Base-by-base conservation (phyloP, 352 stramenopile species). In the Phytophthora meadii region DNA sequence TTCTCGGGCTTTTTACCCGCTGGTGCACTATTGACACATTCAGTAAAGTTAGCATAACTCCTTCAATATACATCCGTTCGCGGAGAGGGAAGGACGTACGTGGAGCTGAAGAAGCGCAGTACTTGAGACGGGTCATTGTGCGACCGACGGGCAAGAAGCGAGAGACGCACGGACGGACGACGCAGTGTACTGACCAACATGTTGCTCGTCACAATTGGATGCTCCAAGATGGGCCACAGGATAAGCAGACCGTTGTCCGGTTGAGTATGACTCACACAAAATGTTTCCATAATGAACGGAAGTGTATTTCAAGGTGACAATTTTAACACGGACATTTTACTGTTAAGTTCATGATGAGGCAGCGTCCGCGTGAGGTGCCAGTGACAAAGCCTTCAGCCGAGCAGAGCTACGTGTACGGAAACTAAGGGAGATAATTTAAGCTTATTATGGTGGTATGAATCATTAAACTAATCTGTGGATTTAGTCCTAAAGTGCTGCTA, bases 381-480 rank as follows among this genome's bases (percentile, higher is more conserved):
- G 61, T 87, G 39, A 52, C 65, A 37, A 89, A 80, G 42, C 84
- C 84, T 14, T 93, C 82, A 3, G 61, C 82, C 12, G 75, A 70
- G 39, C 75, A 88, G 50, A 68, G 37, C 52, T 90, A 86, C 63
- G 72, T 88, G 83, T 92, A 49, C 40, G 49, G 0, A 12, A 14
- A 36, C 15, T 25, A n/a, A 17, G 1, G 45, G 25, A 17, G 0
- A 44, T n/a, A 41, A 50, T 10, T 34, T 34, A 9, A 11, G 11
- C 2, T 10, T 36, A 10, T 14, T 36, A 14, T 36, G 8, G 30
- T 36, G 30, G 9, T 36, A 11, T 36, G 8, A 36, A 12, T 11
- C 9, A 10, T 36, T 14, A 12, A 36, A 14, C 9, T 22, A 22
- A 22, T 22, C 1, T 22, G 30, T 36, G 30, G 30, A 36, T 36